Conservation (phyloP, 495 filamentous ascomycete genomes). For the Penicillium roqueforti region DNA sequence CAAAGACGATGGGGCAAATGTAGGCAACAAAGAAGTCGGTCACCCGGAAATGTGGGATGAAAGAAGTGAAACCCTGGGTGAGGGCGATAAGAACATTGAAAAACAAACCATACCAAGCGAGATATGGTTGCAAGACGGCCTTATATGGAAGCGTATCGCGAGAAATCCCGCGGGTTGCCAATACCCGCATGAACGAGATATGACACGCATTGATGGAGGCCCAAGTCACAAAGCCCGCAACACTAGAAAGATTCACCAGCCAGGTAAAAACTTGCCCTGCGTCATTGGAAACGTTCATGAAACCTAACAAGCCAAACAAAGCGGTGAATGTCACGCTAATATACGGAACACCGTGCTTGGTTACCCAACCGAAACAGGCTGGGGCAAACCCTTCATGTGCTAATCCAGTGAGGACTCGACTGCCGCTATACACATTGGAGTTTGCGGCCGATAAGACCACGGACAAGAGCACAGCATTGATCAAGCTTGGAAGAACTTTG, state of each 20-base stretch:
- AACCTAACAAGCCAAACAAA: conserved; percentile 45
- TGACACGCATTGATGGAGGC: conserved; percentile 53
- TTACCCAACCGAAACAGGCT: conserved; percentile 45
- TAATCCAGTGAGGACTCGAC: conserved; percentile 58
- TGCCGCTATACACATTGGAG: conserved; percentile 71
- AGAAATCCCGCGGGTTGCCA: conserved; percentile 46
- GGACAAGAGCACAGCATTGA: conserved; percentile 72
- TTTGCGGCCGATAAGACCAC: conserved; percentile 68
- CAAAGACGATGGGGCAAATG: conserved; percentile 51
- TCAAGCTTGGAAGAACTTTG: conserved; percentile 61
- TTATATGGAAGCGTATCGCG: conserved; percentile 51
- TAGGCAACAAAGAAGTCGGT: conserved; percentile 53
- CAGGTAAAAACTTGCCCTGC: conserved; percentile 46
- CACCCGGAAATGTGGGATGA: conserved; percentile 52
- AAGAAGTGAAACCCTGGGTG: conserved; percentile 61
- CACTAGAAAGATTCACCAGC: conserved; percentile 53
- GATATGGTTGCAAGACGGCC: conserved; percentile 50
- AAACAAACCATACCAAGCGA: conserved; percentile 51
- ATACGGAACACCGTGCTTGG: conserved; percentile 48
- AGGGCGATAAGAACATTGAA: conserved; percentile 57
- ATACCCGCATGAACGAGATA: conserved; percentile 53
- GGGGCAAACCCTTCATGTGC: conserved; percentile 58
- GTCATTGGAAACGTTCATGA: conserved; percentile 43
- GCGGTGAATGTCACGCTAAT: conserved; percentile 43
- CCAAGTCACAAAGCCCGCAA: conserved; percentile 64